phyloP scores from a whole-genome alignment of 768 basidiomycete genomes.

The Cystobasidium ongulense region DNA sequence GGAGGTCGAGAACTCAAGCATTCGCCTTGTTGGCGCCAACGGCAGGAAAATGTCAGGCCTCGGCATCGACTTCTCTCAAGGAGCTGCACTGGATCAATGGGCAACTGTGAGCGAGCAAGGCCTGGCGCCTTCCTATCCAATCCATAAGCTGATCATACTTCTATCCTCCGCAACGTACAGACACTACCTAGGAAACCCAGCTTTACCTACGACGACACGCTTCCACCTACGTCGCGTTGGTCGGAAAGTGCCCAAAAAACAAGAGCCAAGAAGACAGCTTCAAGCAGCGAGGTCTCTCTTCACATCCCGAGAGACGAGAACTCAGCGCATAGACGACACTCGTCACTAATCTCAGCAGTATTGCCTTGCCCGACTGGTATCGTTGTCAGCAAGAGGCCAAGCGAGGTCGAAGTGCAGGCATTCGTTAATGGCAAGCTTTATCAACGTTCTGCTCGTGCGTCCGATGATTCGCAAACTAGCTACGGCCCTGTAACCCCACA shows the following conservation, averaged over 20 bases:
- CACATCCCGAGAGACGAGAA: not conserved
- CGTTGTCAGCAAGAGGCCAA: not conserved
- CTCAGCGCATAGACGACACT: not conserved
- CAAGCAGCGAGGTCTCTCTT: not conserved
- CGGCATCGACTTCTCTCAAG: slow-evolving; percentile 21
- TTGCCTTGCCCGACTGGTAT: not conserved
- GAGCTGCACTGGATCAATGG: not conserved
- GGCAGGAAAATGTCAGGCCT: slow-evolving; percentile 18
- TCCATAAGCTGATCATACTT: not conserved
- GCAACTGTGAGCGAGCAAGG: not conserved
- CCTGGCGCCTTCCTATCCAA: not conserved
- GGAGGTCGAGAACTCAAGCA: not conserved
- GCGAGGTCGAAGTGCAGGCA: not conserved
- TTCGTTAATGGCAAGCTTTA: not conserved
- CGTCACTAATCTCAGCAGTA: not conserved
- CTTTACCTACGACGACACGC: not conserved
- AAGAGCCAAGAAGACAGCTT: not conserved
- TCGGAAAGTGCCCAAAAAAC: slow-evolving; percentile 10
- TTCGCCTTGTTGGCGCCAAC: not conserved
- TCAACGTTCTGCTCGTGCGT: not conserved
- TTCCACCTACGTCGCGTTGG: slow-evolving; percentile 4
- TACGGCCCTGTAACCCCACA: slow-evolving; percentile 6
- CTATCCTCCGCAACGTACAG: not conserved
- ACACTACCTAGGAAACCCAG: not conserved
- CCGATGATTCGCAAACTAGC: slow-evolving; percentile 23